phyloP scores from a whole-genome alignment of 495 filamentous ascomycete genomes.

The Neurospora sublineolata region DNA sequence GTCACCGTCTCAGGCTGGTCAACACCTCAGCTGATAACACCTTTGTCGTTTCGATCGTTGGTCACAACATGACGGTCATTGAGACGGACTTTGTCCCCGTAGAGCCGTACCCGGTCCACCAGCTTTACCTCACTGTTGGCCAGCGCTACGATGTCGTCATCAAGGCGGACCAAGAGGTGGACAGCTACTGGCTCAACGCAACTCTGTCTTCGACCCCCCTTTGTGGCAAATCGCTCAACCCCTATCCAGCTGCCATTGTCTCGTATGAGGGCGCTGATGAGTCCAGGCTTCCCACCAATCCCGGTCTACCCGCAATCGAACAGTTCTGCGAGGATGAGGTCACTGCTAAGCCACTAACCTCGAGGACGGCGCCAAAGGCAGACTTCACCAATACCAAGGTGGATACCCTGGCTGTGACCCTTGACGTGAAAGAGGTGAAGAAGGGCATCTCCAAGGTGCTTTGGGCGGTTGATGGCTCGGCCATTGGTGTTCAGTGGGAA shows the following conservation, averaged over 20 bases:
- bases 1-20: constrained; percentile 36
- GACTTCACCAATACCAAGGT: background rate
- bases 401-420: background rate
- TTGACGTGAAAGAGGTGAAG: background rate
- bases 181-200: constrained; percentile 41
- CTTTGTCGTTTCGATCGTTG: constrained; percentile 24
- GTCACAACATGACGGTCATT: constrained; percentile 34
- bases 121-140: constrained; percentile 44
- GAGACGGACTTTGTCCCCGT: constrained; percentile 34
- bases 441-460: background rate
- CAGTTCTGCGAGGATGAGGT: constrained; percentile 4
- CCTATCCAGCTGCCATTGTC: constrained; percentile 10
- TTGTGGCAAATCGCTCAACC: background rate
- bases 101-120: constrained; percentile 25
- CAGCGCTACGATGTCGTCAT: constrained; percentile 58
- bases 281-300: constrained; percentile 2
- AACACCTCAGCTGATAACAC: constrained; percentile 33
- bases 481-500: constrained; percentile 19
- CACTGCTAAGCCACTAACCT: background rate
- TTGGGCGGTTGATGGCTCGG: constrained; percentile 17
- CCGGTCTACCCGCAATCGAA: background rate
- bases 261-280: constrained; percentile 2
- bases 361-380: background rate
- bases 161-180: constrained; percentile 34
- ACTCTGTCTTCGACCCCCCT: constrained; percentile 1